Percentiles rank a stretch among this genome's conserved stretches.
Conservation (phyloP, 306 rosid genomes). For the Vicia faba region DNA sequence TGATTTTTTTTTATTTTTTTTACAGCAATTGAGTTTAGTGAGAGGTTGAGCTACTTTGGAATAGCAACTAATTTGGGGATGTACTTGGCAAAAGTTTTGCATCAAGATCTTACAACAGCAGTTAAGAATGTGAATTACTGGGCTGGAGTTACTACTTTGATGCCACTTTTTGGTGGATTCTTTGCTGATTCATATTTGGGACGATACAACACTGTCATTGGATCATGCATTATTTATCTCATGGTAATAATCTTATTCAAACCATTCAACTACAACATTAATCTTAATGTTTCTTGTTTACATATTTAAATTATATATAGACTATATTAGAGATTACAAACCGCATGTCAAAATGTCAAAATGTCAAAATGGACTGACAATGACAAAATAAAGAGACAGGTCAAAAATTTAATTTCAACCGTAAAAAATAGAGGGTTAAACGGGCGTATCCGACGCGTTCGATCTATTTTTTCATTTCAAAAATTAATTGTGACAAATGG, state of each 20-base stretch:
- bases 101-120: conserved; percentile 78
- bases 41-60: conserved; percentile 90
- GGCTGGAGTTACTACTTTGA: conserved; percentile 91
- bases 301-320: too few species aligned
- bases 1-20: neutral
- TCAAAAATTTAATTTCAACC: too few species aligned
- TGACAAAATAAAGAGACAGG: too few species aligned
- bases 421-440: too few species aligned
- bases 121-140: conserved; percentile 82
- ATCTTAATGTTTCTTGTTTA: neutral
- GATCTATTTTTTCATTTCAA: too few species aligned
- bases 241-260: conserved; percentile 52
- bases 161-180: conserved; percentile 89
- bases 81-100: conserved; percentile 76
- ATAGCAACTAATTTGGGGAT: conserved; percentile 75
- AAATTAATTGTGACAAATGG: too few species aligned
- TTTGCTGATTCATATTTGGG: conserved; percentile 92
- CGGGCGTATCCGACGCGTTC: too few species aligned
- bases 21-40: conserved; percentile 94
- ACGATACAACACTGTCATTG: conserved; percentile 68
- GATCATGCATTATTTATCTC: conserved; percentile 66
- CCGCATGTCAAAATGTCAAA: too few species aligned
- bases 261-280: neutral
- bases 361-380: too few species aligned
- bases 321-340: too few species aligned